Evolutionary conservation across 1,139 yeast genomes (phyloP).

Genomic region (Pichia sp.): DNA sequence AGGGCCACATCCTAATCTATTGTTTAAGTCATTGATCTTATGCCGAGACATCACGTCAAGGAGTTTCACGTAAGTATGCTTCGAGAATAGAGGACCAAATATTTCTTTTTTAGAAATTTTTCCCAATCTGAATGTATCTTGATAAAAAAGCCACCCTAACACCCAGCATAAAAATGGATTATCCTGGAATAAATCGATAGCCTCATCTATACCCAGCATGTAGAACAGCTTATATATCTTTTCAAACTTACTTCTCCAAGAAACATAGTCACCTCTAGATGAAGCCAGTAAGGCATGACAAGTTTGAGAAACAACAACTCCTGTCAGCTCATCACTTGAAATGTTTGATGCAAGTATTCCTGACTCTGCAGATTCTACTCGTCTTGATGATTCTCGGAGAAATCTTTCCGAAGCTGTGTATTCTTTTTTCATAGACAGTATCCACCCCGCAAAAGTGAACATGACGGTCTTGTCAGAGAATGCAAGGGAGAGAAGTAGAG

Average conservation of each 20-base stretch:
- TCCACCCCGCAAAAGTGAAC: slow-evolving; percentile 24
- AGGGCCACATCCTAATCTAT: background rate
- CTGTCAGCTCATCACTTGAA: slow-evolving; percentile 9
- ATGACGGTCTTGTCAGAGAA: slow-evolving; percentile 30
- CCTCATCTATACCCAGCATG: slow-evolving; percentile 14
- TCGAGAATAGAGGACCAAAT: slow-evolving; percentile 23
- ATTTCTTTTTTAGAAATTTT: slow-evolving; percentile 19
- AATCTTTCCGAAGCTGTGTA: slow-evolving; percentile 11
- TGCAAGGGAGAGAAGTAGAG: slow-evolving; percentile 35
- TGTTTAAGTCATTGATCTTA: background rate
- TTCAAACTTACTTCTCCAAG: slow-evolving; percentile 22
- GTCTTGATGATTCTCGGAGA: slow-evolving; percentile 14
- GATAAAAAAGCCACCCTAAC: slow-evolving; percentile 22
- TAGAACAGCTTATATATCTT: slow-evolving; percentile 14
- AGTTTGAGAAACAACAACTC: slow-evolving; percentile 18
- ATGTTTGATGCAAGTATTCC: background rate
- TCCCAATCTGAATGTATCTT: slow-evolving; percentile 21
- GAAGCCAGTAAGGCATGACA: slow-evolving; percentile 21
- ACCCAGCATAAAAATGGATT: slow-evolving; percentile 17
- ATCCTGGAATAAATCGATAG: slow-evolving; percentile 6
- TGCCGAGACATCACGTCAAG: background rate
- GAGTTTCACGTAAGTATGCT: slow-evolving; percentile 17
- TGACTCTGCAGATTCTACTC: slow-evolving; percentile 10
- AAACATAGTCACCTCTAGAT: slow-evolving; percentile 19
- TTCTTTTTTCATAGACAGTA: slow-evolving; percentile 11